Percentiles rank a stretch among this genome's conserved stretches.
phyloP scores from a whole-genome alignment of 2,329 filamentous ascomycete species.

The Chaetomium strumarium region DNA sequence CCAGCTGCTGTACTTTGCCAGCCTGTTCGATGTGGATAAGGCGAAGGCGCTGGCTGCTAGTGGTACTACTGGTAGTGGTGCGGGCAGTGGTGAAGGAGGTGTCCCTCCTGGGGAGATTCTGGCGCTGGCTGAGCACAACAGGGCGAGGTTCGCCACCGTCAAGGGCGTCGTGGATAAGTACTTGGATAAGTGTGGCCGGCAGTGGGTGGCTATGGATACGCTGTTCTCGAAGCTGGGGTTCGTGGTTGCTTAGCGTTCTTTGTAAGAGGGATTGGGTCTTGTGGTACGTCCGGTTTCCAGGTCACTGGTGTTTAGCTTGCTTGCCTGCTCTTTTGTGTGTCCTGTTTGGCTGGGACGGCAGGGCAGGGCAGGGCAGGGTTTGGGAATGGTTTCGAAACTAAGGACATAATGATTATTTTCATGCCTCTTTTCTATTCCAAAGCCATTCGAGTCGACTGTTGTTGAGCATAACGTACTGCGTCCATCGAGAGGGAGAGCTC shows the following conservation, averaged over 20 bases:
- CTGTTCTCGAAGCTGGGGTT: slow-evolving; percentile 68
- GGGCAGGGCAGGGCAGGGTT: slow-evolving; percentile 5
- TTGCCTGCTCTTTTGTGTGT: neutral
- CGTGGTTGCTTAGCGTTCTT: slow-evolving; percentile 21
- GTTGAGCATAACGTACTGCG: too few relatives aligned
- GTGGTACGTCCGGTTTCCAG: neutral
- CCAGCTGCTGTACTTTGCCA: slow-evolving; percentile 81
- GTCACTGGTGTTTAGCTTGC: neutral
- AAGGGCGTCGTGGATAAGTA: slow-evolving; percentile 75
- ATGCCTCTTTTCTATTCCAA: neutral
- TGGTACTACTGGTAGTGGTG: slow-evolving; percentile 22
- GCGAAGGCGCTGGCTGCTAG: slow-evolving; percentile 49
- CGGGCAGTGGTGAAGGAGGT: slow-evolving; percentile 27
- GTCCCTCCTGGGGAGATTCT: slow-evolving; percentile 50
- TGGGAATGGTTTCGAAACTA: neutral
- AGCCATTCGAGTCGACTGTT: slow-evolving; percentile 30
- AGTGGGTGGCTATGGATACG: slow-evolving; percentile 91
- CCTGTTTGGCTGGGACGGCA: slow-evolving; percentile 1
- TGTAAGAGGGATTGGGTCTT: neutral
- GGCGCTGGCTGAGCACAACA: slow-evolving; percentile 75
- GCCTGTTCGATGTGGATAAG: slow-evolving; percentile 85
- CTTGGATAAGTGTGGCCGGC: slow-evolving; percentile 80
- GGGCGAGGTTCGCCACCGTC: slow-evolving; percentile 68
- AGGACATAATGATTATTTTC: neutral
- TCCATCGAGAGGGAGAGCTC: too few relatives aligned